Percentiles rank a stretch among this genome's conserved stretches.
Conservation (phyloP, 768 basidiomycete genomes). For the Peribolospora baueri region DNA sequence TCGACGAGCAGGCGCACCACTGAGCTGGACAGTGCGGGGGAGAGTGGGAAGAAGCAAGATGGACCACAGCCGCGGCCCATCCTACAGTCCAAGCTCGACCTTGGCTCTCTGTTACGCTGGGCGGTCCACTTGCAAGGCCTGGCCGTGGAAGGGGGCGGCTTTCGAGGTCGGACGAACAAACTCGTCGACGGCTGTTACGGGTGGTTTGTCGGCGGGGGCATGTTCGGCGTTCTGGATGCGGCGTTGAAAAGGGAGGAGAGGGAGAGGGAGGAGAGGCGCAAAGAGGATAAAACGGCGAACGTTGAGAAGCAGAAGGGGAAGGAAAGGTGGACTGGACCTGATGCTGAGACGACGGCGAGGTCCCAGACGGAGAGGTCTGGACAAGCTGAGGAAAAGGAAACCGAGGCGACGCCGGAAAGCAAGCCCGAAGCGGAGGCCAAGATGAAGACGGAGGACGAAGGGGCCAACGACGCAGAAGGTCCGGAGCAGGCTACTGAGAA, state of each 20-base stretch:
- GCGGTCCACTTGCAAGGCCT: slow-evolving; percentile 60
- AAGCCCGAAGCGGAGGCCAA: slow-evolving; percentile 12
- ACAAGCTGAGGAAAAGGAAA: no score
- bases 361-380: no score
- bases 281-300: background rate
- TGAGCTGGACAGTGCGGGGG: no score
- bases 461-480: slow-evolving; percentile 4
- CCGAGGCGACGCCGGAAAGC: background rate
- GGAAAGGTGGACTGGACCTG: background rate
- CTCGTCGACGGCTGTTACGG: slow-evolving; percentile 98
- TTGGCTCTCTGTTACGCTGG: slow-evolving; percentile 46
- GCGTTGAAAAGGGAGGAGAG: slow-evolving; percentile 9
- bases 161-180: slow-evolving; percentile 82
- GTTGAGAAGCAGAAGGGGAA: slow-evolving; percentile 16
- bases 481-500: background rate
- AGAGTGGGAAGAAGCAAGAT: no score
- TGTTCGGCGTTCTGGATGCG: slow-evolving; percentile 51
- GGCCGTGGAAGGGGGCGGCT: slow-evolving; percentile 67
- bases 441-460: slow-evolving; percentile 19
- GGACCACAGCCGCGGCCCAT: background rate
- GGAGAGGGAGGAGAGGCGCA: background rate
- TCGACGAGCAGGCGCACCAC: no score
- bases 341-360: background rate
- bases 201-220: slow-evolving; percentile 87
- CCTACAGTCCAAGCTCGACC: slow-evolving; percentile 24